Conservation (phyloP, 169 alveolate species). For the Cryptosporidium parvum region DNA sequence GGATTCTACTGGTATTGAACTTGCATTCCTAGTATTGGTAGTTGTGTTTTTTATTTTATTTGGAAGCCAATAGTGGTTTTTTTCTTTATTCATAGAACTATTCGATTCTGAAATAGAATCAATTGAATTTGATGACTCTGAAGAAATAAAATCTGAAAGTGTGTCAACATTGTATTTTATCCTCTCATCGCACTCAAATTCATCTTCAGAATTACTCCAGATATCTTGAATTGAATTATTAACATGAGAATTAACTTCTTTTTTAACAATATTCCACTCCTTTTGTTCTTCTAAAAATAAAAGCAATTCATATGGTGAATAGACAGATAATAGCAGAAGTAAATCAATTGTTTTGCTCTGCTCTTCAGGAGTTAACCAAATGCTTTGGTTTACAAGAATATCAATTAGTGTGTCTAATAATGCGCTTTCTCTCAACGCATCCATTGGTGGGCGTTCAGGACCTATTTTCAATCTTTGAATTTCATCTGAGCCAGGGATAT, state of each 20-base stretch:
- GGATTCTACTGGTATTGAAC: neutral
- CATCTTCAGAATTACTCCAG: slow-evolving; percentile 74
- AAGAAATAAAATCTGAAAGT: slow-evolving; percentile 62
- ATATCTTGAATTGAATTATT: slow-evolving; percentile 33
- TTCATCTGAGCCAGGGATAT: slow-evolving; percentile 68
- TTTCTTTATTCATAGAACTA: neutral
- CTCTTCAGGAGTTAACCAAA: slow-evolving; percentile 73
- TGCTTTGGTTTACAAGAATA: slow-evolving; percentile 38
- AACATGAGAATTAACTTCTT: slow-evolving; percentile 10
- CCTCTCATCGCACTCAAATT: slow-evolving; percentile 9
- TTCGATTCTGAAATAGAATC: slow-evolving; percentile 11
- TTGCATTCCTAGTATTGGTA: neutral
- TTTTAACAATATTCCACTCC: slow-evolving; percentile 33
- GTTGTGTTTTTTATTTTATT: slow-evolving; percentile 2
- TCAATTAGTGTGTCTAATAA: slow-evolving; percentile 62
- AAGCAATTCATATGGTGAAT: slow-evolving; percentile 64
- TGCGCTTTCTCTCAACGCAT: slow-evolving; percentile 75
- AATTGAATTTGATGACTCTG: slow-evolving; percentile 38
- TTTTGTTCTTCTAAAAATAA: slow-evolving; percentile 73
- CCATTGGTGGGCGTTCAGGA: slow-evolving; percentile 77
- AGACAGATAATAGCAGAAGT: slow-evolving; percentile 51
- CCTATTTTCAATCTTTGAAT: slow-evolving; percentile 61
- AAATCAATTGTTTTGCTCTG: slow-evolving; percentile 72
- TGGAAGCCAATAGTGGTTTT: slow-evolving; percentile 15
- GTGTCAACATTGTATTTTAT: slow-evolving; percentile 24